Conservation (phyloP, 1,284 basidiomycete genomes). For the Austroboletus novae-zelandiae region DNA sequence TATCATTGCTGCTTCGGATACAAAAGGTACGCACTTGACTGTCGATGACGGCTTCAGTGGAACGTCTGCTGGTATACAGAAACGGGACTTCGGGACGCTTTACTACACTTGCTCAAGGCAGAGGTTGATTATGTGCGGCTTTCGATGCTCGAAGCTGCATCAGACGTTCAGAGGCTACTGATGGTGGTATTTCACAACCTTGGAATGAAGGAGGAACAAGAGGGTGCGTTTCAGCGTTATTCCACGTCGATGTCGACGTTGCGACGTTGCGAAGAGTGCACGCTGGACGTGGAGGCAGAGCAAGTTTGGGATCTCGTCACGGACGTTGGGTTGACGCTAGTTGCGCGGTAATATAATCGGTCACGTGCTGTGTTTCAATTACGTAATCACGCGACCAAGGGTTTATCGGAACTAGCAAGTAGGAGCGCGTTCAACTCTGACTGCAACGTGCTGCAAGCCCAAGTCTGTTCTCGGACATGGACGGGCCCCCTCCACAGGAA, state of each 20-base stretch:
- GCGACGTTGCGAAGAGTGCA: slow-evolving; percentile 39
- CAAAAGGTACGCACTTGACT: slow-evolving; percentile 27
- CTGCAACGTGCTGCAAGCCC: slow-evolving; percentile 1
- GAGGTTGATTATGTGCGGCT: slow-evolving; percentile 61
- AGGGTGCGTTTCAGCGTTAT: slow-evolving; percentile 52
- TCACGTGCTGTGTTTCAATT: slow-evolving; percentile 27
- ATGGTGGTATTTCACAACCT: slow-evolving; percentile 72
- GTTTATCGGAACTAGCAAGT: slow-evolving; percentile 8
- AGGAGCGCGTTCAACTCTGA: slow-evolving; percentile 14
- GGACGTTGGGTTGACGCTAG: slow-evolving; percentile 55
- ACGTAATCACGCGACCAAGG: slow-evolving; percentile 19
- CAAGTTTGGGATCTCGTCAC: slow-evolving; percentile 58
- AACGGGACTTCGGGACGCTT: slow-evolving; percentile 50
- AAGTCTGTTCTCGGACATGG: slow-evolving; percentile 52
- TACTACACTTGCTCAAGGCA: slow-evolving; percentile 59
- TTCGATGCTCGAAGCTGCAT: slow-evolving; percentile 54
- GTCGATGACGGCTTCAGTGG: slow-evolving; percentile 1
- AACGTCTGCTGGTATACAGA: slow-evolving; percentile 4
- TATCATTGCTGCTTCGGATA: slow-evolving; percentile 50
- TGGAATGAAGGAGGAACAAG: slow-evolving; percentile 51
- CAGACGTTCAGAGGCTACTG: slow-evolving; percentile 68
- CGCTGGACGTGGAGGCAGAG: slow-evolving; percentile 51
- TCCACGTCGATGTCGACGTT: slow-evolving; percentile 42
- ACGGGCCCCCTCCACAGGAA: slow-evolving; percentile 86
- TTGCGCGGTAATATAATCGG: slow-evolving; percentile 35